Conservation (phyloP, 225 moss, liverwort and hornwort species). For the Sphagnum contortum region DNA sequence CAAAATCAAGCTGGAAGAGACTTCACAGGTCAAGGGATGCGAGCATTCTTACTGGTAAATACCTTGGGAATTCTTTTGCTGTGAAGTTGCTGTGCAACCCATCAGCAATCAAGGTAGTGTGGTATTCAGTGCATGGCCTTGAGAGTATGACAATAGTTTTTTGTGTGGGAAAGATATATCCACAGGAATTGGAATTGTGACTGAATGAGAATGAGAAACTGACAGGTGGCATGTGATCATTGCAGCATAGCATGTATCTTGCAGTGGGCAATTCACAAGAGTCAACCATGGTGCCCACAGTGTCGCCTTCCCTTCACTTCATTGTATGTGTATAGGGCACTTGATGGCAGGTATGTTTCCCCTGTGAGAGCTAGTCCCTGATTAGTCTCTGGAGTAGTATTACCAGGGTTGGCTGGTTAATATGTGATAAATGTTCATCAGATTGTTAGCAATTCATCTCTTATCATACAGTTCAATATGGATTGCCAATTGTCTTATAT, state of each 20-base stretch:
- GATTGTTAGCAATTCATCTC: no score
- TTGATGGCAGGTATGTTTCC: slow-evolving; percentile 43
- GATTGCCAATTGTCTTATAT: no score
- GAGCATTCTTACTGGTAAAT: slow-evolving; percentile 54
- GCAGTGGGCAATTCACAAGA: slow-evolving; percentile 58
- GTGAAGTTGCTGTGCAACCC: not conserved
- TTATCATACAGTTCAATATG: no score
- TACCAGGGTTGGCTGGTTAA: no score
- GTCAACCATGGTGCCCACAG: slow-evolving; percentile 62
- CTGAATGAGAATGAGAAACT: no score
- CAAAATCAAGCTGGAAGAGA: slow-evolving; percentile 46
- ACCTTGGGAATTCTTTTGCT: not conserved
- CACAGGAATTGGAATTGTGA: no score
- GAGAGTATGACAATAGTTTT: no score
- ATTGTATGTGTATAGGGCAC: slow-evolving; percentile 47
- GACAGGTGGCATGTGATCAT: not conserved
- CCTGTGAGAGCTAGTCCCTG: no score
- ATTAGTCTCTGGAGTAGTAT: no score
- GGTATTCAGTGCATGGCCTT: no score
- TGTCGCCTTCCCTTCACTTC: slow-evolving; percentile 55
- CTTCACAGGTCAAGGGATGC: slow-evolving; percentile 60
- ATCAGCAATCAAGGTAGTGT: not conserved
- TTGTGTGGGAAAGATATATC: no score
- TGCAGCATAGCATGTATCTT: slow-evolving; percentile 61
- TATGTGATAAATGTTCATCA: no score